phyloP scores from a whole-genome alignment of 257 asterid genomes.

The Solanum piurae region DNA sequence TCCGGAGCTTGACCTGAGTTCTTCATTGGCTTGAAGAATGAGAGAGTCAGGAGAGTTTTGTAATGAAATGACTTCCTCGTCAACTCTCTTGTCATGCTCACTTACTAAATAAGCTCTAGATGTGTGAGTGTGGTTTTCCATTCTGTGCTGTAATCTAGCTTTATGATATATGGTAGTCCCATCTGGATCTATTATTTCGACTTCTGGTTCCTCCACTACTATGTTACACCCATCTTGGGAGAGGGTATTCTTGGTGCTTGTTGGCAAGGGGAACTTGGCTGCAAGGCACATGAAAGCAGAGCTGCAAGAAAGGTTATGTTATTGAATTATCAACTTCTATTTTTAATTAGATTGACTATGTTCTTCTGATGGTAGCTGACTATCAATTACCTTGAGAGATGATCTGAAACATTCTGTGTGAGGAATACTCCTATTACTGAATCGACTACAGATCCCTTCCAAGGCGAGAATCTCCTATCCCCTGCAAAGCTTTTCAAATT shows the following conservation, averaged over 20 bases:
- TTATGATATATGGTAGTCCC: constrained; percentile 36
- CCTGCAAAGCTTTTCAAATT: constrained; percentile 37
- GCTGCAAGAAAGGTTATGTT: constrained; percentile 35
- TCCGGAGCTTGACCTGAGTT: constrained; percentile 23
- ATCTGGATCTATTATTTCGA: constrained; percentile 55
- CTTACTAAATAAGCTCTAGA: constrained; percentile 11
- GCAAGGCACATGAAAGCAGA: constrained; percentile 93
- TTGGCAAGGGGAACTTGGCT: constrained; percentile 59
- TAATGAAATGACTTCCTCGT: constrained; percentile 63
- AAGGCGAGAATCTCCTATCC: constrained; percentile 78
- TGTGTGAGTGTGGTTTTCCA: constrained; percentile 15
- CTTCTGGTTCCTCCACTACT: constrained; percentile 41
- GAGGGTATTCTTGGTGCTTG: constrained; percentile 10
- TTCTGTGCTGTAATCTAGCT: constrained; percentile 12
- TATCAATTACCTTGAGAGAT: constrained; percentile 73
- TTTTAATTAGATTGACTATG: background rate
- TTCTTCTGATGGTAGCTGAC: background rate
- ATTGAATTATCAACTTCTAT: background rate
- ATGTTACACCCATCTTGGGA: constrained; percentile 14
- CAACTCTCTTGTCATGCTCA: constrained; percentile 21
- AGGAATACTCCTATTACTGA: constrained; percentile 97
- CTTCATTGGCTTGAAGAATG: constrained; percentile 46
- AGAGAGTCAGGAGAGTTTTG: constrained; percentile 71
- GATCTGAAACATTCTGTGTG: constrained; percentile 95
- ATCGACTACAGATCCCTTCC: constrained; percentile 98